Percentiles rank a stretch among this genome's conserved stretches.
Conservation (phyloP, 768 basidiomycete species). For the Pluteus cervinus region DNA sequence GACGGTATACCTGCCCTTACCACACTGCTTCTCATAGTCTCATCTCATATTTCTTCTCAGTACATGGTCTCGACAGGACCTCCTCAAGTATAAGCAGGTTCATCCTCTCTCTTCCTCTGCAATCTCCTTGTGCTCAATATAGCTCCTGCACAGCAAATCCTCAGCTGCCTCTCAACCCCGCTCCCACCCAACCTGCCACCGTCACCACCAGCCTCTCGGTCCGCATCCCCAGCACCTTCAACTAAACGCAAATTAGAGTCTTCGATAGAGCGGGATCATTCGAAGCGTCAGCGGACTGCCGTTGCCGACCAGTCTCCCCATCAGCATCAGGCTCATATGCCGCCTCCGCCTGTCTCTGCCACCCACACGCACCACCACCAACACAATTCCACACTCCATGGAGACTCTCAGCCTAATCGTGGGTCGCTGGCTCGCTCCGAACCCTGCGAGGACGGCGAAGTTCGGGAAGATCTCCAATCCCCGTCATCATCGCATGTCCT, state of each 20-base stretch:
- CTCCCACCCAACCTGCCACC: slow-evolving; percentile 43
- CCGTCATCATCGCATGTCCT: too few species aligned
- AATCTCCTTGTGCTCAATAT: slow-evolving; percentile 6
- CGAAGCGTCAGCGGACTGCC: slow-evolving; percentile 41
- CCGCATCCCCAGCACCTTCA: slow-evolving; percentile 38
- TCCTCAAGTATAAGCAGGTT: slow-evolving; percentile 44
- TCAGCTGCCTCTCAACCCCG: slow-evolving; percentile 33
- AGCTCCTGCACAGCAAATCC: slow-evolving; percentile 25
- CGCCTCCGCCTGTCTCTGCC: slow-evolving; percentile 15
- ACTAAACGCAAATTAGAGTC: slow-evolving; percentile 44
- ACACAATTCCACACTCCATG: slow-evolving; percentile 17
- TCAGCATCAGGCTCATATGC: slow-evolving; percentile 15
- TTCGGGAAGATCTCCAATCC: slow-evolving; percentile 43
- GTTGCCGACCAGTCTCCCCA: slow-evolving; percentile 20
- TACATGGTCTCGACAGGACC: slow-evolving; percentile 44
- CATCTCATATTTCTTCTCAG: slow-evolving; percentile 22
- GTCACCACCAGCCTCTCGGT: slow-evolving; percentile 45
- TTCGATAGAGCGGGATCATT: slow-evolving; percentile 30
- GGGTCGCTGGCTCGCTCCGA: slow-evolving; percentile 27
- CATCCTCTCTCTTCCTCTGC: slow-evolving; percentile 7
- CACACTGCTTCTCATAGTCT: slow-evolving; percentile 14
- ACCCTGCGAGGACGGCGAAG: slow-evolving; percentile 50
- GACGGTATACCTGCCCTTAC: slow-evolving; percentile 26
- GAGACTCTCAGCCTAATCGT: slow-evolving; percentile 13
- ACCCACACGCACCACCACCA: slow-evolving; percentile 18